phyloP scores from a whole-genome alignment of 495 filamentous ascomycete species.

The Penicillium robsamsonii region DNA sequence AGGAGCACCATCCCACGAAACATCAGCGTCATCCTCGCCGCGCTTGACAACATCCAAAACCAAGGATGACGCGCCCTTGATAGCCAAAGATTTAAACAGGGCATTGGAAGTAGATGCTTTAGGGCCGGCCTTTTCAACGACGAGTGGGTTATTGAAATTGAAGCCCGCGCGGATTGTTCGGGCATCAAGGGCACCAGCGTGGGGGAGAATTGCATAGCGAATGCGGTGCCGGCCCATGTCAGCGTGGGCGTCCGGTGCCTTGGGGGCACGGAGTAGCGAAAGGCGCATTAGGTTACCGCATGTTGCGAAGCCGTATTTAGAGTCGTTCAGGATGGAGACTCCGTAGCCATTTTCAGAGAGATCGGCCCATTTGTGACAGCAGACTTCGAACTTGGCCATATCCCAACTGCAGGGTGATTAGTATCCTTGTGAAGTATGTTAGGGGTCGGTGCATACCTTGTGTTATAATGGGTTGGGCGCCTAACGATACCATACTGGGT shows the following conservation, averaged over 20 bases:
- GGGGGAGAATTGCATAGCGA: slow-evolving; percentile 89
- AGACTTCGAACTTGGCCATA: slow-evolving; percentile 99
- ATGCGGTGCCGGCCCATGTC: slow-evolving; percentile 93
- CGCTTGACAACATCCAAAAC: slow-evolving; percentile 85
- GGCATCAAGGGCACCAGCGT: slow-evolving; percentile 65
- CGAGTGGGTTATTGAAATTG: slow-evolving; percentile 85
- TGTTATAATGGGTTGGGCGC: slow-evolving; percentile 94
- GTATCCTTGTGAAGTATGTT: slow-evolving; percentile 14
- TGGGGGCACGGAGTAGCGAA: slow-evolving; percentile 85
- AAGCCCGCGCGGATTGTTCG: slow-evolving; percentile 78
- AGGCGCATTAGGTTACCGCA: slow-evolving; percentile 89
- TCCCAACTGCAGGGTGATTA: slow-evolving; percentile 65
- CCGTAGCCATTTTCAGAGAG: slow-evolving; percentile 89
- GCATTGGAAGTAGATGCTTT: slow-evolving; percentile 18
- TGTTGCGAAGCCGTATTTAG: slow-evolving; percentile 95
- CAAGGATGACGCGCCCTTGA: slow-evolving; percentile 58
- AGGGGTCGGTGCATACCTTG: slow-evolving; percentile 45
- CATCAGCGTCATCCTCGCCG: slow-evolving; percentile 92
- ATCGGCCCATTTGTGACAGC: slow-evolving; percentile 97
- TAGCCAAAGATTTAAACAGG: slow-evolving; percentile 49
- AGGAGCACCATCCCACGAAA: slow-evolving; percentile 68
- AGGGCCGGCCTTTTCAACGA: slow-evolving; percentile 37
- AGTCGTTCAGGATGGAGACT: slow-evolving; percentile 91
- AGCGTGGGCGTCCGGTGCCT: slow-evolving; percentile 91
- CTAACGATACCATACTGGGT: slow-evolving; percentile 87